These are phyloP conservation scores for Epichloe typhina DNA, from an alignment of 2,329 filamentous ascomycete genomes.

Conservation along the genomic window DNA sequence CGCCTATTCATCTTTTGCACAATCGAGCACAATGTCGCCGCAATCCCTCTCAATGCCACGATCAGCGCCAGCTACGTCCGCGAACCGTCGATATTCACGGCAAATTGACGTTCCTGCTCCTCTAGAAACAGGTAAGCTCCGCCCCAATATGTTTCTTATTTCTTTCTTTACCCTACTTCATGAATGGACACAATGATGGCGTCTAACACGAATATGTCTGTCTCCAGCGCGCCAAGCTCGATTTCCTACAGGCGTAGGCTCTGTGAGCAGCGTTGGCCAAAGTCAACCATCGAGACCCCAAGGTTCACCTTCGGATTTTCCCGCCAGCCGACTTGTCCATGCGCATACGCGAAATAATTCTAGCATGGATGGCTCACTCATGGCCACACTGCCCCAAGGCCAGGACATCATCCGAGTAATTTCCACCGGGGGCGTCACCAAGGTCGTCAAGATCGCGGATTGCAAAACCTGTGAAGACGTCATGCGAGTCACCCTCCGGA, in stretches of 20 bases:
- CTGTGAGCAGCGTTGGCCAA: slow-evolving; percentile 33
- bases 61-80: slow-evolving; percentile 22
- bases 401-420: slow-evolving; percentile 89
- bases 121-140: slow-evolving; percentile 34
- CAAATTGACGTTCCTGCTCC: slow-evolving; percentile 38
- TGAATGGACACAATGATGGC: slow-evolving; percentile 12
- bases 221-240: slow-evolving; percentile 35
- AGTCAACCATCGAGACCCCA: slow-evolving; percentile 16
- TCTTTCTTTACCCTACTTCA: slow-evolving; percentile 49
- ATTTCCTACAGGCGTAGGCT: slow-evolving; percentile 40
- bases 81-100: slow-evolving; percentile 51
- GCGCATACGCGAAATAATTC: slow-evolving; percentile 68
- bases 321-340: slow-evolving; percentile 48
- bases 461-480: slow-evolving; percentile 89
- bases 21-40: slow-evolving; percentile 25
- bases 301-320: slow-evolving; percentile 37
- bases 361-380: slow-evolving; percentile 74
- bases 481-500: slow-evolving; percentile 76
- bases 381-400: slow-evolving; percentile 71
- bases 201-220: slow-evolving; percentile 32
- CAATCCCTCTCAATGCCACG: slow-evolving; percentile 46
- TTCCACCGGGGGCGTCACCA: slow-evolving; percentile 79
- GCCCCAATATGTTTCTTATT: slow-evolving; percentile 20
- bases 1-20: slow-evolving; percentile 33
- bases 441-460: slow-evolving; percentile 84